These are phyloP conservation scores for Corylus americana DNA, from an alignment of 306 rosid genomes.

Conservation along the genomic window DNA sequence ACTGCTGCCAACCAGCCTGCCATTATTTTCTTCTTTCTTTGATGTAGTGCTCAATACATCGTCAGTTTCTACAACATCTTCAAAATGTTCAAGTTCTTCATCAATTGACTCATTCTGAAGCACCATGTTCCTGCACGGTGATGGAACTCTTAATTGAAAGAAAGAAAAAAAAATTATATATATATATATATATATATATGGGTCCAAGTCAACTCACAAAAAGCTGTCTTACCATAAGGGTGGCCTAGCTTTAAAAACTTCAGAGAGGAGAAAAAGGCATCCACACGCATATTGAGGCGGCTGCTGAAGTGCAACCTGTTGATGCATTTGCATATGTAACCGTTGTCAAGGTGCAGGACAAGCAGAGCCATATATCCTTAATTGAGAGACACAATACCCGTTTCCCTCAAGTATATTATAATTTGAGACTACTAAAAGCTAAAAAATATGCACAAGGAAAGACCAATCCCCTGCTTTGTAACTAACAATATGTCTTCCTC, in stretches of 20 bases:
- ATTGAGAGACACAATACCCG: background rate
- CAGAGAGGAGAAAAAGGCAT: constrained; percentile 91
- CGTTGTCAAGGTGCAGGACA: constrained; percentile 26
- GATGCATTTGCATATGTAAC: background rate
- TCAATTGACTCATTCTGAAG: constrained; percentile 75
- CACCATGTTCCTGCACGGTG: constrained; percentile 64
- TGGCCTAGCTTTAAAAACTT: constrained; percentile 90
- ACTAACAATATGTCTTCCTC: background rate
- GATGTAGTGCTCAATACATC: constrained; percentile 41
- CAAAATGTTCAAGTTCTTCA: constrained; percentile 90
- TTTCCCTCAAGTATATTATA: background rate
- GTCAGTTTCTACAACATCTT: constrained; percentile 78
- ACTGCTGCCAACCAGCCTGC: constrained; percentile 23
- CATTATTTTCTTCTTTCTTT: constrained; percentile 33
- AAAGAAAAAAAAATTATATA: too few relatives aligned
- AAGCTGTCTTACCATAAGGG: constrained; percentile 65
- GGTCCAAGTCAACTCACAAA: background rate
- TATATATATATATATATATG: background rate
- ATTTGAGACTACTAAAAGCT: background rate
- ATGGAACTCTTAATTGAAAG: constrained; percentile 3
- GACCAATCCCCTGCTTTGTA: background rate
- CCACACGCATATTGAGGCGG: constrained; percentile 97
- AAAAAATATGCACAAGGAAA: background rate
- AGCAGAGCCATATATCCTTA: background rate
- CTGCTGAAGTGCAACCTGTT: constrained; percentile 93